These are phyloP conservation scores for Darksidea phi DNA, from an alignment of 495 filamentous ascomycete species.

Conservation along the genomic window DNA sequence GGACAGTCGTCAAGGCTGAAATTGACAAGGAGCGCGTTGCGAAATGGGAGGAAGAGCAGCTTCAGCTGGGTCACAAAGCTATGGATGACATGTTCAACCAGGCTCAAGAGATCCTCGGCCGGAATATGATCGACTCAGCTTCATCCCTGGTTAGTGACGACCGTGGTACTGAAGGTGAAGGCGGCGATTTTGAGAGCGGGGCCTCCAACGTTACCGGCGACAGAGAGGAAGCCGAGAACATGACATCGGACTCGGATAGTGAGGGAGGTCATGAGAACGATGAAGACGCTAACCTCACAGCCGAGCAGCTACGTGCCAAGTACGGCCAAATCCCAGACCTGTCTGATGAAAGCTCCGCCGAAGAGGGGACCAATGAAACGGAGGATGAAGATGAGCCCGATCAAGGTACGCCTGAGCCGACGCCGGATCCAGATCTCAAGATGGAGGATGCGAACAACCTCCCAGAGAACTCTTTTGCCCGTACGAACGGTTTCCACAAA, in stretches of 20 bases:
- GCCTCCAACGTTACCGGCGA: constrained; percentile 33
- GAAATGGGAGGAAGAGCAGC: constrained; percentile 83
- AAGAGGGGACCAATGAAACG: constrained; percentile 62
- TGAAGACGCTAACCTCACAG: constrained; percentile 32
- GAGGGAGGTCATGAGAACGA: constrained; percentile 31
- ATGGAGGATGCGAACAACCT: constrained; percentile 25
- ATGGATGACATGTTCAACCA: constrained; percentile 78
- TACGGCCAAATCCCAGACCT: constrained; percentile 32
- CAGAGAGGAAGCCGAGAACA: constrained; percentile 44
- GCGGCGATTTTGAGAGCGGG: constrained; percentile 7
- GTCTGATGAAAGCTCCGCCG: constrained; percentile 48
- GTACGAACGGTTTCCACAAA: constrained; percentile 21
- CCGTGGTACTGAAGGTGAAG: constrained; percentile 38
- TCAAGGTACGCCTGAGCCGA: constrained; percentile 25
- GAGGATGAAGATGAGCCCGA: constrained; percentile 51
- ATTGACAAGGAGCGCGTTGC: constrained; percentile 69
- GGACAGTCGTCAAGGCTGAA: constrained; percentile 73
- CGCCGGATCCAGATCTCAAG: constrained; percentile 23
- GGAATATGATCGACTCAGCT: constrained; percentile 39
- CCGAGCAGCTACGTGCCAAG: constrained; percentile 30
- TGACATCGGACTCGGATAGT: constrained; percentile 37
- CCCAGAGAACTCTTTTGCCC: constrained; percentile 17
- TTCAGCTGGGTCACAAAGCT: constrained; percentile 74
- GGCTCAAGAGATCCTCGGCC: constrained; percentile 34
- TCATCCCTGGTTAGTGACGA: constrained; percentile 34